Percentiles rank a stretch among this genome's conserved stretches.
Evolutionary conservation across 23 red algal species (phyloP).

Genomic region (Gracilaria domingensis): DNA sequence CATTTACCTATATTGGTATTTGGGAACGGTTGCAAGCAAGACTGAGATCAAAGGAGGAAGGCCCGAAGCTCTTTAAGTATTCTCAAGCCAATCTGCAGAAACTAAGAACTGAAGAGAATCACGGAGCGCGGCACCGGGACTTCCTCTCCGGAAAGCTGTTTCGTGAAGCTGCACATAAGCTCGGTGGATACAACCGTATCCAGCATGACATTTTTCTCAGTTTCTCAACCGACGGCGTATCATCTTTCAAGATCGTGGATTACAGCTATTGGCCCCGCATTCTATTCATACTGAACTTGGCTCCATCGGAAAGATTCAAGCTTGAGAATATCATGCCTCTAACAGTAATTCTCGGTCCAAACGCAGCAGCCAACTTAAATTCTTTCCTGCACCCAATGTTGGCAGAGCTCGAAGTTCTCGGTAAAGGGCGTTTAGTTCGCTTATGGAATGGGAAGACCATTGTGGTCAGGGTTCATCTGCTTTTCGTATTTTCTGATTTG

Average conservation of each 20-base stretch:
- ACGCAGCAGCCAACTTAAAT: background rate
- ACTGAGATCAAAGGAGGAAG: background rate
- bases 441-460: background rate
- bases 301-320: slow-evolving; percentile 1
- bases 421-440: background rate
- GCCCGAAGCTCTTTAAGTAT: background rate
- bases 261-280: slow-evolving; percentile 25
- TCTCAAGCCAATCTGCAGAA: no score
- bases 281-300: background rate
- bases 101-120: background rate
- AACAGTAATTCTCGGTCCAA: background rate
- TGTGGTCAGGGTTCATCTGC: background rate
- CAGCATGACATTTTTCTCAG: slow-evolving; percentile 11
- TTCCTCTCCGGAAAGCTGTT: background rate
- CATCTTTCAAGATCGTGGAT: background rate
- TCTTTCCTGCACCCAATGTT: slow-evolving; percentile 22
- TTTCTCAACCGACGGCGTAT: slow-evolving; percentile 20
- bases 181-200: background rate
- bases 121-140: background rate
- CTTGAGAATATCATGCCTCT: background rate
- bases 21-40: background rate
- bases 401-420: background rate
- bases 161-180: background rate
- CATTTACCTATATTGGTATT: background rate
- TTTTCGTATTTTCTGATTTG: background rate